These are phyloP conservation scores for Lophiotrema nucula DNA, from an alignment of 495 filamentous ascomycete genomes.

Conservation along the genomic window DNA sequence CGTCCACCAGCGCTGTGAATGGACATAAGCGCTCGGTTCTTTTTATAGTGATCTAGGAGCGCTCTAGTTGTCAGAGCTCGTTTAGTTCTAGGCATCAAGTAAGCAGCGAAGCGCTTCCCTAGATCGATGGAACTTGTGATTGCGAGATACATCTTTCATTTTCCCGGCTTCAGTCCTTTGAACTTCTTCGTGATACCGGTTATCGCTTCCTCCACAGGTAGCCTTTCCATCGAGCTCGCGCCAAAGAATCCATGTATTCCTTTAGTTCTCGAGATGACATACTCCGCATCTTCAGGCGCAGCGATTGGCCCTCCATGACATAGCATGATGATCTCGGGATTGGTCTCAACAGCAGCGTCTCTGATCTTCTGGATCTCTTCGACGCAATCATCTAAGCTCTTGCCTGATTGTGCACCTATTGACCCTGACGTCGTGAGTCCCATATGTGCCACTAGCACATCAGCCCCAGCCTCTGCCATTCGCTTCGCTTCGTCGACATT, in stretches of 20 bases:
- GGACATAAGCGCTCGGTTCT: too few species aligned
- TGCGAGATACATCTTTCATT: not conserved
- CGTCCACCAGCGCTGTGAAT: too few species aligned
- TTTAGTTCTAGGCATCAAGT: too few species aligned
- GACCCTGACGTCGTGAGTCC: slow-evolving; percentile 64
- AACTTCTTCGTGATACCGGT: slow-evolving; percentile 57
- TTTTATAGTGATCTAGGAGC: too few species aligned
- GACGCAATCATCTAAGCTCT: slow-evolving; percentile 62
- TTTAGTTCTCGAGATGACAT: slow-evolving; percentile 56
- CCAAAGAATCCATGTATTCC: slow-evolving; percentile 72
- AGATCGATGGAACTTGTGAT: not conserved
- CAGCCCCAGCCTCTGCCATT: slow-evolving; percentile 65
- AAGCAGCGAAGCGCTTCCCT: not conserved
- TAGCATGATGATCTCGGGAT: slow-evolving; percentile 60
- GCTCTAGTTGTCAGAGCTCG: too few species aligned
- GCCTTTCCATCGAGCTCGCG: slow-evolving; percentile 67
- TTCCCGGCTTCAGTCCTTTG: slow-evolving; percentile 47
- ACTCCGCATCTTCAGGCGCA: slow-evolving; percentile 57
- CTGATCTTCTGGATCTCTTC: slow-evolving; percentile 59
- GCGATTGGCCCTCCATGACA: slow-evolving; percentile 56
- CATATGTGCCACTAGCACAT: slow-evolving; percentile 68
- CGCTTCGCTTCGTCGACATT: slow-evolving; percentile 54
- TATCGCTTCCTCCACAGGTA: slow-evolving; percentile 68
- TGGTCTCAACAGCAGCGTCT: slow-evolving; percentile 56
- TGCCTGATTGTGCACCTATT: slow-evolving; percentile 61